These are phyloP conservation scores for Sporormia fimetaria DNA, from an alignment of 495 filamentous ascomycete genomes.

Conservation along the genomic window DNA sequence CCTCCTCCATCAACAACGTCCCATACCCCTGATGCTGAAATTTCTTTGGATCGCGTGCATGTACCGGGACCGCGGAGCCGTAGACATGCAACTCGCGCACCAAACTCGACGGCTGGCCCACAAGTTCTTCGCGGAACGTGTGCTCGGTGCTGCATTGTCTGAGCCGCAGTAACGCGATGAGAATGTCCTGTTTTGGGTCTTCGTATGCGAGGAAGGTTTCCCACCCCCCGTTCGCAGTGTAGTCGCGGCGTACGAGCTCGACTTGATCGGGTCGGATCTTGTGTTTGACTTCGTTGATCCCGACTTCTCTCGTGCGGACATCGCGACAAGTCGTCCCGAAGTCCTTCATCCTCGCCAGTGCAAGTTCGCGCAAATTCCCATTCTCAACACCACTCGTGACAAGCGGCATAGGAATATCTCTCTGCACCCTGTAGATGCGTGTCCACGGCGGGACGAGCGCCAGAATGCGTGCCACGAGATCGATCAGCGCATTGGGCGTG, in stretches of 20 bases:
- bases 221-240: slow-evolving; percentile 90
- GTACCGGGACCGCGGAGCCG: slow-evolving; percentile 86
- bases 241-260: slow-evolving; percentile 92
- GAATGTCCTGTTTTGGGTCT: slow-evolving; percentile 95
- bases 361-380: slow-evolving; percentile 87
- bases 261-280: slow-evolving; percentile 95
- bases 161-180: slow-evolving; percentile 82
- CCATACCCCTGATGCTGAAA: slow-evolving; percentile 98
- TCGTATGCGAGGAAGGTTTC: slow-evolving; percentile 97
- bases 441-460: slow-evolving; percentile 96
- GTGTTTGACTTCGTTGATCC: slow-evolving; percentile 97
- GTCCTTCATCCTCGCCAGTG: slow-evolving; percentile 92
- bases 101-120: slow-evolving; percentile 74
- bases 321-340: slow-evolving; percentile 96
- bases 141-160: slow-evolving; percentile 81
- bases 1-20: slow-evolving; percentile 94
- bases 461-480: slow-evolving; percentile 87
- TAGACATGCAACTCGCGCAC: slow-evolving; percentile 95
- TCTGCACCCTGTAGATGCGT: slow-evolving; percentile 93
- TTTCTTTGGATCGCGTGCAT: slow-evolving; percentile 84
- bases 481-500: slow-evolving; percentile 89
- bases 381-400: slow-evolving; percentile 97
- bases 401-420: slow-evolving; percentile 97
- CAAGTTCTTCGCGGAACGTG: slow-evolving; percentile 84
- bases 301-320: slow-evolving; percentile 94